phyloP scores from a whole-genome alignment of 1,284 basidiomycete genomes.

The Ceratobasidium sp. region DNA sequence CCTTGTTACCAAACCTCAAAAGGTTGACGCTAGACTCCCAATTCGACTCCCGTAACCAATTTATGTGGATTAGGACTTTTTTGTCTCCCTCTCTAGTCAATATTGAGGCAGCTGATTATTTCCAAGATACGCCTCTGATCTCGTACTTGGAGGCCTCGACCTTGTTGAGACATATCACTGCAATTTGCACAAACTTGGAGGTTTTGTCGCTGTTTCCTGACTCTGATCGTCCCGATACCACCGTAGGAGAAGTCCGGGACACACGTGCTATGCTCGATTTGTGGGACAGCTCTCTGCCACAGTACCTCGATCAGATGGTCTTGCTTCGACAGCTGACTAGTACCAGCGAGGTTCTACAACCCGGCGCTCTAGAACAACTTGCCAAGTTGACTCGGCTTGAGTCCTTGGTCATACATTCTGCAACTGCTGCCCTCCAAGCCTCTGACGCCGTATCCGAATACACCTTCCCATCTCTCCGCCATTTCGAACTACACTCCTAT shows the following conservation, averaged over 20 bases:
- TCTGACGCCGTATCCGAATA: neutral
- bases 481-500: neutral
- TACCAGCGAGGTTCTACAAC: neutral
- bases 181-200: neutral
- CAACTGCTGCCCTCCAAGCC: neutral
- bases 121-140: neutral
- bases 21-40: neutral
- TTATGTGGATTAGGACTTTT: conserved; percentile 5
- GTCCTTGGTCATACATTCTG: neutral
- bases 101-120: neutral
- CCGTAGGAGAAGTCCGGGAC: too few relatives aligned
- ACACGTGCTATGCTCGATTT: neutral
- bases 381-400: neutral
- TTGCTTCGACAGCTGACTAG: neutral
- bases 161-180: neutral
- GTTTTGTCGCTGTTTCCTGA: neutral
- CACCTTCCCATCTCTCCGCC: neutral
- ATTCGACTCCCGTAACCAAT: neutral
- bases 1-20: neutral
- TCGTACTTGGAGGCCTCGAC: neutral
- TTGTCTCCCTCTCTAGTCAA: neutral
- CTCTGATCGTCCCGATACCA: neutral
- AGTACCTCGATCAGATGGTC: neutral
- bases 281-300: neutral
- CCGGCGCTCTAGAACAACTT: too few relatives aligned